Evolutionary conservation across 1,284 basidiomycete species (phyloP).

Genomic region (Tylopilus sp.): DNA sequence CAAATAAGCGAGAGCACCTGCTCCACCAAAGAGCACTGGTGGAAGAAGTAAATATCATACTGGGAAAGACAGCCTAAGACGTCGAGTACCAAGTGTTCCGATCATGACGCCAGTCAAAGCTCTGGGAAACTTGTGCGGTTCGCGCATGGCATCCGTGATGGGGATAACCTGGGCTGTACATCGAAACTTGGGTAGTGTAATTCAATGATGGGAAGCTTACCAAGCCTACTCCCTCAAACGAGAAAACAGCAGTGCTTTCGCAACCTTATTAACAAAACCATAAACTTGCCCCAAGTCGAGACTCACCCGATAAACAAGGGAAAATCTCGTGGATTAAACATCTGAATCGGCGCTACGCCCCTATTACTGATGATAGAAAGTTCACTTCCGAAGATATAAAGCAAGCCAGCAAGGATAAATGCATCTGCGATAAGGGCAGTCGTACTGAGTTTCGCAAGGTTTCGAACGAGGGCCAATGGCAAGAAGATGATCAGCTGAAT

Average conservation of each 20-base stretch:
- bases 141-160: constrained; percentile 94
- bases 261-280: constrained; percentile 1
- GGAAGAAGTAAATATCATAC: constrained; percentile 12
- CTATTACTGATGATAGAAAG: constrained; percentile 57
- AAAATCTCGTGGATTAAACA: constrained; percentile 90
- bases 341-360: constrained; percentile 78
- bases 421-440: constrained; percentile 92
- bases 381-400: constrained; percentile 87
- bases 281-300: not conserved
- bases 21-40: constrained; percentile 81
- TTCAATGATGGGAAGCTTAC: constrained; percentile 42
- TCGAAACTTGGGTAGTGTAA: constrained; percentile 1
- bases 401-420: constrained; percentile 88
- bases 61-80: not conserved
- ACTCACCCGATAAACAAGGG: constrained; percentile 87
- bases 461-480: constrained; percentile 81
- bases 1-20: constrained; percentile 86
- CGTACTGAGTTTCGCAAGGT: constrained; percentile 88
- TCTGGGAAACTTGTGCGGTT: constrained; percentile 89
- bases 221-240: constrained; percentile 96
- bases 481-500: constrained; percentile 85
- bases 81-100: constrained; percentile 57
- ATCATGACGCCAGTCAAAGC: constrained; percentile 92
- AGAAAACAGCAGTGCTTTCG: constrained; percentile 90
- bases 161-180: constrained; percentile 67